Evolutionary conservation across 2,329 filamentous ascomycete genomes (phyloP).

Genomic region (Hypomyces rosellus): DNA sequence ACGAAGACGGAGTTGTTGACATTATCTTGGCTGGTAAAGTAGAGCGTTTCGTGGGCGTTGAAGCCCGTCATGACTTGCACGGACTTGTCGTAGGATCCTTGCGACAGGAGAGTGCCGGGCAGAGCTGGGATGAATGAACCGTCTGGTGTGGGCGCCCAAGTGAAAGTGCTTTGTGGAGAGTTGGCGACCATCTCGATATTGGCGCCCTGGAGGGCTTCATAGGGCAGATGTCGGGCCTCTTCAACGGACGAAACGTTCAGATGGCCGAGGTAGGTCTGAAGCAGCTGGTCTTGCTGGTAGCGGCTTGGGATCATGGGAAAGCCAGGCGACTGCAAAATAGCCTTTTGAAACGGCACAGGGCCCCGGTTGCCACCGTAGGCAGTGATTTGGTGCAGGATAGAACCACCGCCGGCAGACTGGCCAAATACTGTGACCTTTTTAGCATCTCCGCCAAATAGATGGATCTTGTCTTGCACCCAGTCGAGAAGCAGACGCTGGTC

Average conservation of each 20-base stretch:
- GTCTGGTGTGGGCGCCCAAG: no score
- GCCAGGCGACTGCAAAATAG: neutral
- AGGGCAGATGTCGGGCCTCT: no score
- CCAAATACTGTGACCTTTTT: constrained; percentile 35
- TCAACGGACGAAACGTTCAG: no score
- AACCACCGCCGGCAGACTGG: constrained; percentile 45
- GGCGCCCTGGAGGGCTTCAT: no score
- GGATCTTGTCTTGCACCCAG: constrained; percentile 46
- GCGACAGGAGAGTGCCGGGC: no score
- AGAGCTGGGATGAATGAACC: no score
- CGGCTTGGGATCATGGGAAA: neutral
- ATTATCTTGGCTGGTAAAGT: neutral
- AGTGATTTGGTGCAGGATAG: constrained; percentile 27
- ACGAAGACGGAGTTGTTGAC: neutral
- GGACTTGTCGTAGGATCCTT: neutral
- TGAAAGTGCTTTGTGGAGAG: no score
- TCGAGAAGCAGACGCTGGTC: constrained; percentile 43
- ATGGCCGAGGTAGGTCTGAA: neutral
- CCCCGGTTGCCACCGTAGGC: neutral
- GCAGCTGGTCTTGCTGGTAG: neutral
- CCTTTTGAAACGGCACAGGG: neutral
- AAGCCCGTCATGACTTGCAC: neutral
- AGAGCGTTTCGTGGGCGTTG: neutral
- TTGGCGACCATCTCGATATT: no score
- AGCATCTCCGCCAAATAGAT: constrained; percentile 43